Conservation (phyloP, 1,139 yeast genomes). For the Cylindricascospora bacillispora region DNA sequence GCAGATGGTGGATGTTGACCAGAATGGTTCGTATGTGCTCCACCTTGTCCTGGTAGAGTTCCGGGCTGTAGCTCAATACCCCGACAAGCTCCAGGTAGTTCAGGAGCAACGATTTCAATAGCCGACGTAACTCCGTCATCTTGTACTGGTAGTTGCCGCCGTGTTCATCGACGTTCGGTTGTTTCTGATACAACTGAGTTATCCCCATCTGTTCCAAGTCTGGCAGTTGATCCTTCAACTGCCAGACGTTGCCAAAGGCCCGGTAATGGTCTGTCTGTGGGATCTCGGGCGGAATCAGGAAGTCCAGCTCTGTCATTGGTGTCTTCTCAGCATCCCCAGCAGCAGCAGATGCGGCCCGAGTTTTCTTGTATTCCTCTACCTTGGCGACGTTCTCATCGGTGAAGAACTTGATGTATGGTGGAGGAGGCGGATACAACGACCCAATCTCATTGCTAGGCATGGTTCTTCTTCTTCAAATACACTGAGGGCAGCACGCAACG, state of each 20-base stretch:
- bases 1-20: conserved; percentile 70
- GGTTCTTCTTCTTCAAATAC: too few relatives aligned
- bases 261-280: conserved; percentile 53
- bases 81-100: conserved; percentile 68
- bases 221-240: conserved; percentile 52
- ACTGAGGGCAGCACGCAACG: too few relatives aligned
- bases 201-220: conserved; percentile 57
- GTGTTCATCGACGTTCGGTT: conserved; percentile 6
- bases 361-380: conserved; percentile 23
- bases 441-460: conserved; percentile 28
- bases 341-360: conserved; percentile 1
- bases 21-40: conserved; percentile 63
- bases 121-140: conserved; percentile 53
- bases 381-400: conserved; percentile 45
- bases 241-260: conserved; percentile 78
- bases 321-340: conserved; percentile 11
- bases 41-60: conserved; percentile 47
- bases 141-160: conserved; percentile 36
- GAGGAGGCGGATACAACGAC: conserved; percentile 80
- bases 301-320: conserved; percentile 29
- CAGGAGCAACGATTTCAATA: conserved; percentile 54
- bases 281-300: conserved; percentile 51
- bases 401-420: conserved; percentile 57
- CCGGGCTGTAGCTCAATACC: conserved; percentile 57
- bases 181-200: conserved; percentile 42